These are phyloP conservation scores for Wickerhamiella australiensis DNA, from an alignment of 805 yeast genomes.

Conservation along the genomic window DNA sequence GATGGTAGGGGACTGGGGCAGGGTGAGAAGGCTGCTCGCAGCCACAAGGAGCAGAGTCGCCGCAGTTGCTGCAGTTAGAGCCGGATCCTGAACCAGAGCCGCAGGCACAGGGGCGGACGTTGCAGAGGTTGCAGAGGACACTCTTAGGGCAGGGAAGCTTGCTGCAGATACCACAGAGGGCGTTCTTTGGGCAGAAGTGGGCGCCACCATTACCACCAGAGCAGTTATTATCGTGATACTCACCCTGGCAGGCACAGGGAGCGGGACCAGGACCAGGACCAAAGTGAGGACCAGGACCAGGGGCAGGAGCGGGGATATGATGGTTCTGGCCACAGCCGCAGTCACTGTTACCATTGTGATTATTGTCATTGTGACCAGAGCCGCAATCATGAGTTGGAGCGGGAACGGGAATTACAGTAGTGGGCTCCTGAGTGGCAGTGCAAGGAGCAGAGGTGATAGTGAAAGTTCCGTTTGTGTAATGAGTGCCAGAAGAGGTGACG, in stretches of 20 bases:
- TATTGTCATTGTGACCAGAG: not conserved
- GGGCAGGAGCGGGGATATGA: not conserved
- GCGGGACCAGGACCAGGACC: not conserved
- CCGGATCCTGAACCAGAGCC: not conserved
- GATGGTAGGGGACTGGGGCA: slow-evolving; percentile 1
- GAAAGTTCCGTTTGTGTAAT: not conserved
- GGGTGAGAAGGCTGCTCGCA: not conserved
- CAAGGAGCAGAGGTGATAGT: not conserved
- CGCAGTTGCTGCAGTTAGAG: not conserved
- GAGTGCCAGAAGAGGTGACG: not conserved
- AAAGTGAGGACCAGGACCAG: not conserved
- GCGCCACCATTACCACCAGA: not conserved
- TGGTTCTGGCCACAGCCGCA: not conserved
- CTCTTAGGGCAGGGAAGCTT: slow-evolving; percentile 4
- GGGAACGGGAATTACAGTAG: not conserved
- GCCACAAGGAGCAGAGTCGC: not conserved
- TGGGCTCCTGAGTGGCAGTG: not conserved
- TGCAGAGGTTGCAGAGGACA: slow-evolving; percentile 1
- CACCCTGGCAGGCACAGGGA: not conserved
- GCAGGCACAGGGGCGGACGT: slow-evolving; percentile 6
- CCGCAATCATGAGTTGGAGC: not conserved
- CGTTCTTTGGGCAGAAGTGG: slow-evolving; percentile 7
- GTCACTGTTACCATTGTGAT: not conserved
- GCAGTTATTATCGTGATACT: not conserved
- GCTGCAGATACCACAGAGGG: not conserved